These are phyloP conservation scores for Alternaria sp. DNA, from an alignment of 2,329 filamentous ascomycete genomes.

Conservation along the genomic window DNA sequence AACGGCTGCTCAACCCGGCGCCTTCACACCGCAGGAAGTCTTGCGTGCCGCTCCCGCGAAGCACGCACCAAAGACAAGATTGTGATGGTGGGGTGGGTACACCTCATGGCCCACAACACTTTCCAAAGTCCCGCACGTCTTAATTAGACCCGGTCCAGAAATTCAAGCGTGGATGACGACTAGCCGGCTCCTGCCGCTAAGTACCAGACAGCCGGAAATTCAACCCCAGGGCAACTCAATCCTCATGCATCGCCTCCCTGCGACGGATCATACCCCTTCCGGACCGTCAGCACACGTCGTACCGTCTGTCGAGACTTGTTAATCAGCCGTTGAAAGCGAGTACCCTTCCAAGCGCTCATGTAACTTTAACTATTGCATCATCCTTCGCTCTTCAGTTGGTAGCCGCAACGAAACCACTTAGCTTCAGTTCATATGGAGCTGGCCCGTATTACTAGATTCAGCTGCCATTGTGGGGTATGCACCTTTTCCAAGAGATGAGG, in stretches of 20 bases:
- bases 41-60: background rate
- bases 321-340: conserved; percentile 7
- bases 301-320: conserved; percentile 5
- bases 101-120: background rate
- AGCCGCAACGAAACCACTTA: background rate
- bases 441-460: conserved; percentile 12
- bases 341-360: background rate
- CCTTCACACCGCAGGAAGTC: conserved; percentile 1
- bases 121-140: background rate
- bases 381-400: background rate
- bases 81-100: background rate
- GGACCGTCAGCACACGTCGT: conserved; percentile 10
- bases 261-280: conserved; percentile 5
- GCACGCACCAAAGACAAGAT: background rate
- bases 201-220: conserved; percentile 18
- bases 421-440: background rate
- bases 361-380: background rate
- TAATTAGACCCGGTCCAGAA: background rate
- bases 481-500: conserved; percentile 22
- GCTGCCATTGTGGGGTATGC: conserved; percentile 26
- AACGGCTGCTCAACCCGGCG: background rate
- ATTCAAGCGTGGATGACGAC: background rate
- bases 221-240: conserved; percentile 1
- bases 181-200: conserved; percentile 31
- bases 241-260: conserved; percentile 7